These are phyloP conservation scores for Lagenidium sp. DNA, from an alignment of 352 stramenopile genomes.

Conservation along the genomic window DNA sequence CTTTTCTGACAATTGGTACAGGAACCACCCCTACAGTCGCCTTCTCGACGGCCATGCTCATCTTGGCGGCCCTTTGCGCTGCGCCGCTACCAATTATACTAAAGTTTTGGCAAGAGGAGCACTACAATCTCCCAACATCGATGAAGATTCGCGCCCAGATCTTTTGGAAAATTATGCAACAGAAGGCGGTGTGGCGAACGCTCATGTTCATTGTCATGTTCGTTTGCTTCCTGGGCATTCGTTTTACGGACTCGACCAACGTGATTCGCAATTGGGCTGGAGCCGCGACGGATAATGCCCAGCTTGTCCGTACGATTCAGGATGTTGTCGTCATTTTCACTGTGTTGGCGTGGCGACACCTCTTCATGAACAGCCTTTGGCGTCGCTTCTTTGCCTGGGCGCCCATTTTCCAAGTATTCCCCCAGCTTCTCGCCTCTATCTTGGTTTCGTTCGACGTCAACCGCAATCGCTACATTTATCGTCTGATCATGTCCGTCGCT, in stretches of 20 bases:
- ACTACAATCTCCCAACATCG: constrained; percentile 22
- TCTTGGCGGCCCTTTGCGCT: constrained; percentile 19
- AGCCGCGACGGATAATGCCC: constrained; percentile 18
- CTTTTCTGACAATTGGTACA: constrained; percentile 8
- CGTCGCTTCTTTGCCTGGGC: constrained; percentile 18
- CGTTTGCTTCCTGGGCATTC: constrained; percentile 20
- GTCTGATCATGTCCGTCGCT: constrained; percentile 9
- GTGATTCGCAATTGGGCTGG: constrained; percentile 12
- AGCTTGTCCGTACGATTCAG: constrained; percentile 19
- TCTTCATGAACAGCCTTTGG: constrained; percentile 28
- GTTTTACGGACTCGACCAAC: constrained; percentile 14
- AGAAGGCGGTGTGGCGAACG: constrained; percentile 30
- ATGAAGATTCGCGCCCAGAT: constrained; percentile 22
- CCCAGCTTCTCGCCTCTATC: constrained; percentile 12
- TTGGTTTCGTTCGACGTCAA: constrained; percentile 3
- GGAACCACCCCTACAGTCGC: constrained; percentile 6
- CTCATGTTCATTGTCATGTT: constrained; percentile 28
- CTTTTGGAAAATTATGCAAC: constrained; percentile 41
- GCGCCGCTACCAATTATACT: constrained; percentile 20
- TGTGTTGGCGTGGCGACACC: constrained; percentile 21
- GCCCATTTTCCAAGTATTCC: constrained; percentile 19
- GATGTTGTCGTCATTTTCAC: constrained; percentile 19
- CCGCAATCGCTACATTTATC: constrained; percentile 17
- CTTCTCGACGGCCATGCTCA: constrained; percentile 21
- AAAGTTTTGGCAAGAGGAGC: constrained; percentile 24